Base-by-base conservation (phyloP, 1,139 yeast species). In the Kodamaea arcana region DNA sequence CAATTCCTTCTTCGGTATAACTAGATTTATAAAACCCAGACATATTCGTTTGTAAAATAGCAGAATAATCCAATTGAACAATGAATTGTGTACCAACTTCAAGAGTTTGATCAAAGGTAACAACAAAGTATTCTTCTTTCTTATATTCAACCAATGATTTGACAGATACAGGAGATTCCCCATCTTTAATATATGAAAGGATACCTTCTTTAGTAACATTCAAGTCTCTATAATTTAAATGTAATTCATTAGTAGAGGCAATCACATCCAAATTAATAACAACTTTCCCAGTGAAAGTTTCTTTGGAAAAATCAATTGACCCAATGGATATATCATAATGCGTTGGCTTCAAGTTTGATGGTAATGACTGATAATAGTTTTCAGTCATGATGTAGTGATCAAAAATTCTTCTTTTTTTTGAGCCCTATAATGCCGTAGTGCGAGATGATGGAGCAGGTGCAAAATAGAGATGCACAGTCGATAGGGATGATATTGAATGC, bases 11-110 rank as follows among this genome's bases (percentile, higher is more conserved):
- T 41, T 67, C 72, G 44, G 64, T 61, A 57, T 85, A 86, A 30
- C 75, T 63, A 4, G 95, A 83, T 48, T 85, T 72, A 65, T 87
- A 87, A 62, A 87, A 86, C 6, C 95, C 95, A 26, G 87, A 85
- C 95, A 86, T 84, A 51, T 80, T 77, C 34, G 69, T 69, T 54
- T 78, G 78, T 44, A 80, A 65, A 15, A 56, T 52, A 27, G 79
- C 85, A 24, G 45, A 46, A 44, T 69, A 78, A 12, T 56, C 50
- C 25, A 76, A 49, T n/a, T 59, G 52, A 23, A 72, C 59, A 4
- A 47, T 36, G 14, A 65, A 32, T 4, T 34, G 40, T 7, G 47
- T 29, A 4, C 35, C 32, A 15, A 11, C 13, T 31, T 37, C 20
- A 31, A 43, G 28, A 10, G 29, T 3, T 15, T 36, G 36, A 37